Evolutionary conservation across 352 stramenopile species (phyloP).

Genomic region (Blastocystis hominis): DNA sequence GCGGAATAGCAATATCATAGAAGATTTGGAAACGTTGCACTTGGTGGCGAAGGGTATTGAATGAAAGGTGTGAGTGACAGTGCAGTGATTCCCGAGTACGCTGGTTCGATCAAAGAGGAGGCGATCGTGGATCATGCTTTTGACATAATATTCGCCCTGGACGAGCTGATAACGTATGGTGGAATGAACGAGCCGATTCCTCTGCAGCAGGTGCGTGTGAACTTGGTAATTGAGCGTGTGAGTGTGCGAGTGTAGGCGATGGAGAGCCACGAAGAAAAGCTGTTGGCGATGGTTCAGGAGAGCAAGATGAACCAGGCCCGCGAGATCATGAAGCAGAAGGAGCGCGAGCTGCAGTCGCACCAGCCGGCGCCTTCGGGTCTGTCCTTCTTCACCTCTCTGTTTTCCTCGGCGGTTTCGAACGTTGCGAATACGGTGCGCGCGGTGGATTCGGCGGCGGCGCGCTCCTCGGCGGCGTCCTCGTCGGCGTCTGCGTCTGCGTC

Average conservation of each 20-base stretch:
- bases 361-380: background rate
- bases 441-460: background rate
- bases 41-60: conserved; percentile 27
- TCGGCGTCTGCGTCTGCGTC: background rate
- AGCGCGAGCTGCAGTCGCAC: background rate
- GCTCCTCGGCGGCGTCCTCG: background rate
- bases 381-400: conserved; percentile 11
- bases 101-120: conserved; percentile 24
- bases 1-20: conserved; percentile 28
- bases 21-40: conserved; percentile 45
- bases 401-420: background rate
- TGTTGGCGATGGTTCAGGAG: conserved; percentile 52
- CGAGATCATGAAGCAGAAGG: conserved; percentile 54
- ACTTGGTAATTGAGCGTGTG: background rate
- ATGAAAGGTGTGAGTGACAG: background rate
- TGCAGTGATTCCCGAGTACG: conserved; percentile 50
- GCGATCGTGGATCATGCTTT: conserved; percentile 42
- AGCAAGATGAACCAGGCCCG: conserved; percentile 54
- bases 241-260: conserved; percentile 1
- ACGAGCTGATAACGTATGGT: conserved; percentile 48
- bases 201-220: conserved; percentile 47
- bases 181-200: conserved; percentile 46
- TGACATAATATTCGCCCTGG: conserved; percentile 22
- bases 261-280: conserved; percentile 56
- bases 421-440: background rate